These are phyloP conservation scores for Ophiosphaerella herpotricha DNA, from an alignment of 2,329 filamentous ascomycete species.

Conservation along the genomic window DNA sequence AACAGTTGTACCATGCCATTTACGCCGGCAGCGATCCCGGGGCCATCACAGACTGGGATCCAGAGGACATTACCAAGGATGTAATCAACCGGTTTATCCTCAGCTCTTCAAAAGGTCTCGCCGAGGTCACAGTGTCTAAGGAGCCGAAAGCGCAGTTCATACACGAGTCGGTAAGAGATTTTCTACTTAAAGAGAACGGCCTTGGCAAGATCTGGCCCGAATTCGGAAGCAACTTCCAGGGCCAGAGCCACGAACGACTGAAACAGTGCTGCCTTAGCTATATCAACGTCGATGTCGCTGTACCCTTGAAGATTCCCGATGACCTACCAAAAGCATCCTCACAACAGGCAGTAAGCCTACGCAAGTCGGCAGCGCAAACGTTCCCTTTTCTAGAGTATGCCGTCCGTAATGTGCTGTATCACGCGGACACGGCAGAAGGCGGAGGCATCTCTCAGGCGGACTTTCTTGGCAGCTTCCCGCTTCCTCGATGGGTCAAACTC, in stretches of 20 bases:
- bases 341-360: too few species aligned
- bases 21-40: conserved; percentile 11
- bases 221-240: conserved; percentile 33
- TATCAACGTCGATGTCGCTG: conserved; percentile 31
- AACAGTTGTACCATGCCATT: conserved; percentile 19
- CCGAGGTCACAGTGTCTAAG: conserved; percentile 18
- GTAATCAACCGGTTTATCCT: conserved; percentile 22
- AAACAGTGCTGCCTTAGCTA: conserved; percentile 50
- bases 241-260: conserved; percentile 3
- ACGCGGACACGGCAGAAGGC: conserved; percentile 47
- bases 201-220: conserved; percentile 39
- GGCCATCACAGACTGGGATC: conserved; percentile 12
- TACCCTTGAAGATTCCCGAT: neutral
- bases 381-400: conserved; percentile 57
- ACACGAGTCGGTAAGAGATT: conserved; percentile 6
- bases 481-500: conserved; percentile 33
- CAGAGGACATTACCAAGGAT: conserved; percentile 15
- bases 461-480: conserved; percentile 27
- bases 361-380: neutral
- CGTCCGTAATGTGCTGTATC: conserved; percentile 47
- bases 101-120: conserved; percentile 29
- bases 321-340: too few species aligned
- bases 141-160: conserved; percentile 36
- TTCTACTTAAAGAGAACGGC: conserved; percentile 46
- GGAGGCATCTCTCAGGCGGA: conserved; percentile 18